Base-by-base conservation (phyloP, 805 yeast species). In the Sugiyamaella floridensis region DNA sequence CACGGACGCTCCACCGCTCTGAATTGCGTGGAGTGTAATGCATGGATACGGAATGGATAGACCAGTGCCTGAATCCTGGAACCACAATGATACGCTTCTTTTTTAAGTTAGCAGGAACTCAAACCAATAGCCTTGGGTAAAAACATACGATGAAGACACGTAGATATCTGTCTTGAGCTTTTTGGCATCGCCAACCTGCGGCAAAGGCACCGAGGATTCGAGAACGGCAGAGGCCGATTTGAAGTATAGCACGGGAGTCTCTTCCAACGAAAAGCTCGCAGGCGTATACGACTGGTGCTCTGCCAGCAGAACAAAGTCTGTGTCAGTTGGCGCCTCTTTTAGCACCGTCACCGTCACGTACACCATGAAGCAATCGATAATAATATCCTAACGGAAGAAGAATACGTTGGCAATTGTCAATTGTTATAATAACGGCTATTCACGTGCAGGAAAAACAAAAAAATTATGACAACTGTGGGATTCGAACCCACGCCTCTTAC, bases 401-500 rank as follows among this genome's bases (percentile, higher is more conserved):
- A 43, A 6, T 16, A 15, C n/a, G 7, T 40, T 12, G 43, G 44
- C 44, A 16, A 9, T 16, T 19, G 22, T 2, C 44, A 44, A 22
- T 18, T 22, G 45, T 9, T 7, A 28, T n/a, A 22, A 16, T 19
- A 43, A 44, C 14, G 19, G 40, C 7, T 19, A 44, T 44, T 22
- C 22, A 49, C 20, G 40, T 43, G 44, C 28, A 49, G 29, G 20
- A 42, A 43, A 20, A 16, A 16, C 55, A 65, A 67, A 67, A 71
- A 71, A 65, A 68, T 67, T 65, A 59, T 82, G 86, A 82, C 81
- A 81, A 79, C 82, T 81, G 85, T 79, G 86, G 83, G 86, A 80
- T 82, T 82, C 86, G 86, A 82, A 82, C 86, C 83, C 86, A 78
- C 85, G 86, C 86, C 85, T 80, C 86, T 85, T 85, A 72, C 81